These are phyloP conservation scores for Exophiala spinifera DNA, from an alignment of 2,329 filamentous ascomycete genomes.

Conservation along the genomic window DNA sequence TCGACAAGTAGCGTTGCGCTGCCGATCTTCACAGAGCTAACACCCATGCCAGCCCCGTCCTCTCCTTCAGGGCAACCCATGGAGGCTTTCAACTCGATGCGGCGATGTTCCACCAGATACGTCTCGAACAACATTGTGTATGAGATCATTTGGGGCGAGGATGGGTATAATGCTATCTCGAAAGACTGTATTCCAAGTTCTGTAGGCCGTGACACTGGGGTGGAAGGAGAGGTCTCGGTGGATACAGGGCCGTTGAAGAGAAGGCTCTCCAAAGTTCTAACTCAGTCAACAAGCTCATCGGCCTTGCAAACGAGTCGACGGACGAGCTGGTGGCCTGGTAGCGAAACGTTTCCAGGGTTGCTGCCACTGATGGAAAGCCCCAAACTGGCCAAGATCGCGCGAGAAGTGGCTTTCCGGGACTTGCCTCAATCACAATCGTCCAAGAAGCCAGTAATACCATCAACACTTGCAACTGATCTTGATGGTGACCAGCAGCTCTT, in stretches of 20 bases:
- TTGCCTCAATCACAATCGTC: constrained; percentile 18
- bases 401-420: constrained; percentile 17
- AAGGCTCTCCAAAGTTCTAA: constrained; percentile 16
- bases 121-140: constrained; percentile 22
- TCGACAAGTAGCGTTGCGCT: constrained; percentile 16
- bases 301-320: constrained; percentile 4
- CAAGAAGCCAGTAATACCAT: not conserved
- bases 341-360: constrained; percentile 2
- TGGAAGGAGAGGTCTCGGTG: constrained; percentile 10
- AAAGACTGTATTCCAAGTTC: constrained; percentile 6
- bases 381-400: constrained; percentile 16
- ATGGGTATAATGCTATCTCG: constrained; percentile 13
- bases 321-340: constrained; percentile 6
- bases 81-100: constrained; percentile 4
- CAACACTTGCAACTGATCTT: not conserved
- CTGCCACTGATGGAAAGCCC: constrained; percentile 7
- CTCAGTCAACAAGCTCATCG: constrained; percentile 14
- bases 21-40: constrained; percentile 22
- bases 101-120: constrained; percentile 26
- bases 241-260: constrained; percentile 19
- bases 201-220: not conserved
- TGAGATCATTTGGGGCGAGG: constrained; percentile 29
- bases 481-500: constrained; percentile 5
- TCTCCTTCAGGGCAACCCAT: constrained; percentile 3
- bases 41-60: constrained; percentile 10